Conservation (phyloP, 257 asterid genomes). For the Solanum sitiens region DNA sequence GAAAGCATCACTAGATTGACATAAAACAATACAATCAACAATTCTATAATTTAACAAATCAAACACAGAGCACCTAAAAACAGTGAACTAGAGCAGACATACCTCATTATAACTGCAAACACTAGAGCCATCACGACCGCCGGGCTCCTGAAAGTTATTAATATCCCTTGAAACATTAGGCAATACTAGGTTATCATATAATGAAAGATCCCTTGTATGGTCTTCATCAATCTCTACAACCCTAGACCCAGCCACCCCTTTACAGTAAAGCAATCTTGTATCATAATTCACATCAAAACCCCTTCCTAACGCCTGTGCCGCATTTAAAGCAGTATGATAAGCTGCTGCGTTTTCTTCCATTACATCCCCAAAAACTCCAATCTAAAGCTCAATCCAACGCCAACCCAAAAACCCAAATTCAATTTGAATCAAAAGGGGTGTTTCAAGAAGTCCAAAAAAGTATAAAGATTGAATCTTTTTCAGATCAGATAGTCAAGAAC, state of each 20-base stretch:
- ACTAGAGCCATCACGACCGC: conserved; percentile 70
- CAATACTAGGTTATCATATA: conserved; percentile 47
- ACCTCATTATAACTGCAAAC: conserved; percentile 72
- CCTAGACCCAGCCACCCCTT: conserved; percentile 67
- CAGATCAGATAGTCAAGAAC: neutral
- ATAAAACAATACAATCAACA: neutral
- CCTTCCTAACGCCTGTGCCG: conserved; percentile 80
- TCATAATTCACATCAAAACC: conserved; percentile 86
- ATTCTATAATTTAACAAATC: neutral
- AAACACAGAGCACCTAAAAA: neutral
- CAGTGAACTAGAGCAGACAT: neutral
- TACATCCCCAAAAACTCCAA: conserved; percentile 16
- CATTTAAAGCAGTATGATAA: conserved; percentile 58
- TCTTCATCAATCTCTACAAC: conserved; percentile 64
- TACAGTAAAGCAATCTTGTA: conserved; percentile 78
- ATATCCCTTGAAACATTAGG: conserved; percentile 71
- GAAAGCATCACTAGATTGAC: neutral
- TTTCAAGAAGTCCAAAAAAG: neutral
- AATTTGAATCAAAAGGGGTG: neutral
- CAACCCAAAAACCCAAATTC: neutral
- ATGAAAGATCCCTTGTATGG: conserved; percentile 53
- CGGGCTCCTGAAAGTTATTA: conserved; percentile 26
- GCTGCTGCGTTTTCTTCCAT: conserved; percentile 87
- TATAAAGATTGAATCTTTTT: neutral
- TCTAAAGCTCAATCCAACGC: neutral